phyloP scores from a whole-genome alignment of 345 rosid species.

The Lepidium sativum region DNA sequence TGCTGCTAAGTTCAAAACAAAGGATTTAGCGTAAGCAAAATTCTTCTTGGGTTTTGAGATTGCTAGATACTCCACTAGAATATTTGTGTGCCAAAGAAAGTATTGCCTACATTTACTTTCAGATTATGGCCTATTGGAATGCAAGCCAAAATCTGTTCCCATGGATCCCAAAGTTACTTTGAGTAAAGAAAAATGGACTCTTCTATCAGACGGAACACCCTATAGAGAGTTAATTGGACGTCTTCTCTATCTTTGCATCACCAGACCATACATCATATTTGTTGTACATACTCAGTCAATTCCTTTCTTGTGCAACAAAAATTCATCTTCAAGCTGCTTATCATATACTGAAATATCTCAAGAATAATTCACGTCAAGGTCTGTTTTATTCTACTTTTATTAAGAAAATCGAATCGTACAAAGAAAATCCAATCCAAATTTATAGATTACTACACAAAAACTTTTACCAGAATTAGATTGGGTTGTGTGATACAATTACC shows the following conservation, averaged over 20 bases:
- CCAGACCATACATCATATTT: background rate
- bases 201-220: no score
- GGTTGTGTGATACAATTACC: background rate
- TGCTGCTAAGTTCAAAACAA: no score
- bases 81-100: no score
- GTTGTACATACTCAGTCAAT: background rate
- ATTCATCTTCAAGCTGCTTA: background rate
- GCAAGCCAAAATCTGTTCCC: background rate
- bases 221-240: no score
- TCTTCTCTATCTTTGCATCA: background rate
- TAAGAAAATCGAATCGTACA: background rate
- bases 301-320: background rate
- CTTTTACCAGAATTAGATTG: background rate
- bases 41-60: no score
- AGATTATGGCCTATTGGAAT: background rate
- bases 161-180: background rate
- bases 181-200: background rate
- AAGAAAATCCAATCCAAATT: background rate
- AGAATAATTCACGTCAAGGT: background rate
- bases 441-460: background rate
- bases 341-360: background rate
- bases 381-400: background rate
- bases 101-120: no score
- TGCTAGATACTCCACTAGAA: no score
- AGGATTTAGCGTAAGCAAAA: no score